Evolutionary conservation across 179 eudicot species (phyloP).

Genomic region (Amaranthus tricolor): DNA sequence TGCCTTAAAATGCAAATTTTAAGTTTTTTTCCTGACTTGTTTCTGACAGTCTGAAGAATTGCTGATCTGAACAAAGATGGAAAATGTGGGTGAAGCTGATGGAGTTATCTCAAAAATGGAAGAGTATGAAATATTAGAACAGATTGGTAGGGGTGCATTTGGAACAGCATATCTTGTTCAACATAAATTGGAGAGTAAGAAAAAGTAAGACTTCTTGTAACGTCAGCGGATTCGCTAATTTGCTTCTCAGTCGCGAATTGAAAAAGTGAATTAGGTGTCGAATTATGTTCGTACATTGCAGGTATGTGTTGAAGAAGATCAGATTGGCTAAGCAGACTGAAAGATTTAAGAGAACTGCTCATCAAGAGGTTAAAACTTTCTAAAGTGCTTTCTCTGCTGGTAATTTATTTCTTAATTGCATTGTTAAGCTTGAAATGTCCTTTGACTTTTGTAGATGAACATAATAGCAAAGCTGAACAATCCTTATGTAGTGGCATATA

Average conservation of each 20-base stretch:
- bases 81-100: slow-evolving; percentile 30
- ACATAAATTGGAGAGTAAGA: slow-evolving; percentile 53
- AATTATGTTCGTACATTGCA: slow-evolving; percentile 20
- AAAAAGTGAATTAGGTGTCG: not conserved
- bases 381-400: not conserved
- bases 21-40: slow-evolving; percentile 10
- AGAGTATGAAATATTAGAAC: slow-evolving; percentile 74
- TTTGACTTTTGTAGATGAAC: slow-evolving; percentile 54
- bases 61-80: slow-evolving; percentile 39
- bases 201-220: slow-evolving; percentile 45
- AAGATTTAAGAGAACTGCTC: slow-evolving; percentile 81
- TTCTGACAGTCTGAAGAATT: not conserved
- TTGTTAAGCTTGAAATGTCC: slow-evolving; percentile 4
- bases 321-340: slow-evolving; percentile 75
- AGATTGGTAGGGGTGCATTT: slow-evolving; percentile 89
- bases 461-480: slow-evolving; percentile 68
- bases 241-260: not conserved
- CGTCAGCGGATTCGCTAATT: not conserved
- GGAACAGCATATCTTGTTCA: slow-evolving; percentile 85
- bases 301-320: slow-evolving; percentile 88
- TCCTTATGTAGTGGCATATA: slow-evolving; percentile 76
- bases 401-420: not conserved
- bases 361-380: slow-evolving; percentile 66
- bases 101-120: slow-evolving; percentile 60
- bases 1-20: not conserved